These are phyloP conservation scores for Gentiana dahurica DNA, from an alignment of 257 asterid species.

Conservation along the genomic window DNA sequence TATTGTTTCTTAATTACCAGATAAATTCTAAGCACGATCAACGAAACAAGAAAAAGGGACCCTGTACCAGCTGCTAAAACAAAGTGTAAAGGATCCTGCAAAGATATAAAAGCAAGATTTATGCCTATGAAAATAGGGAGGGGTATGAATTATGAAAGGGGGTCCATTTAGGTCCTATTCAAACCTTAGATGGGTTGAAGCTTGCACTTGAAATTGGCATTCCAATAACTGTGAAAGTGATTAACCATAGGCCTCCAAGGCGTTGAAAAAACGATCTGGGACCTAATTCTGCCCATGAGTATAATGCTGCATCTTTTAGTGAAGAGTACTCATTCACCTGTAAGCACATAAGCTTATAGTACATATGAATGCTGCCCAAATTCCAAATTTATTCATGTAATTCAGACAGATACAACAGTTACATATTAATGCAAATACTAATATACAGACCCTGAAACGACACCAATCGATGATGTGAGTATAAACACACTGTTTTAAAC, in stretches of 20 bases:
- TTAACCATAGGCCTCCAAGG: conserved; percentile 80
- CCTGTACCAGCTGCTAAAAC: conserved; percentile 73
- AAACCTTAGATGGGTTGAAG: conserved; percentile 71
- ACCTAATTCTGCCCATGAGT: conserved; percentile 66
- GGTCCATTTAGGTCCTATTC: not conserved
- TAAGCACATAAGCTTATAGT: not conserved
- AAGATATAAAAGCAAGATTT: not conserved
- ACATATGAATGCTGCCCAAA: too few relatives aligned
- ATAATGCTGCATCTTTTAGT: conserved; percentile 37
- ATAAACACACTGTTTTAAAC: too few relatives aligned
- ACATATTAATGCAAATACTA: too few relatives aligned
- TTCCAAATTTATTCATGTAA: too few relatives aligned
- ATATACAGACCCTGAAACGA: too few relatives aligned
- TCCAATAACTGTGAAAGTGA: conserved; percentile 74
- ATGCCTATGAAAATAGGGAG: not conserved
- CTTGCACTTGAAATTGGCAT: conserved; percentile 86
- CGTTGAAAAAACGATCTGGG: conserved; percentile 67
- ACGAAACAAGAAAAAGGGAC: conserved; percentile 68
- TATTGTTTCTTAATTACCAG: conserved; percentile 35
- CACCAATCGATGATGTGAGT: too few relatives aligned
- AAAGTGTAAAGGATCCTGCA: conserved; percentile 76
- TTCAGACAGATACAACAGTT: too few relatives aligned
- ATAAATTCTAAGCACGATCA: conserved; percentile 78
- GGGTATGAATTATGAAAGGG: not conserved
- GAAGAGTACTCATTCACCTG: conserved; percentile 88